Percentiles rank a stretch among this genome's conserved stretches.
Evolutionary conservation across 257 asterid species (phyloP).

Genomic region (Echium plantagineum): DNA sequence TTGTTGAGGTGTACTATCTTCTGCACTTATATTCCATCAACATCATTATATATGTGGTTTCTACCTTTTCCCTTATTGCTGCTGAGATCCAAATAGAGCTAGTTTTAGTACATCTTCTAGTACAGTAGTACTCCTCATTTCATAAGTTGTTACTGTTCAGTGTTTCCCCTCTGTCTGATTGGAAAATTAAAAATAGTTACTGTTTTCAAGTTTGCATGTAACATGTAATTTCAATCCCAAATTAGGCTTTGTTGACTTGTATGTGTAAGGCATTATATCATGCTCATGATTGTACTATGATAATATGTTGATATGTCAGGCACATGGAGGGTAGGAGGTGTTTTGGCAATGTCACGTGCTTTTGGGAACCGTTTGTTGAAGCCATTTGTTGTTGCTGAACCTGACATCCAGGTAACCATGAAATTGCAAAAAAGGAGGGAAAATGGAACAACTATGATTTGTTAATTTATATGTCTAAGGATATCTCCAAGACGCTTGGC

Average conservation of each 20-base stretch:
- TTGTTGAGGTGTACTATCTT: too few species aligned
- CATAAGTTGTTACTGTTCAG: neutral
- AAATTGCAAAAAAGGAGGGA: neutral
- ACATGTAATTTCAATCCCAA: neutral
- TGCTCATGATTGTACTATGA: neutral
- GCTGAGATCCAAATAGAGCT: neutral
- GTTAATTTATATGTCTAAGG: too few species aligned
- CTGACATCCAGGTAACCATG: conserved; percentile 70
- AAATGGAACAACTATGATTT: neutral
- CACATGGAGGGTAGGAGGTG: conserved; percentile 92
- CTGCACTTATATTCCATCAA: too few species aligned
- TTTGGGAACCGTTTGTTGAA: conserved; percentile 82
- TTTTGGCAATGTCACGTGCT: conserved; percentile 90
- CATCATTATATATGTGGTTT: too few species aligned
- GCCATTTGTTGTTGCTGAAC: conserved; percentile 76
- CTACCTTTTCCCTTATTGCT: neutral
- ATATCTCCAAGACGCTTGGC: too few species aligned
- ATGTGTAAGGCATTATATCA: neutral
- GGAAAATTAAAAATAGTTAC: neutral
- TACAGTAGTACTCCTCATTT: neutral
- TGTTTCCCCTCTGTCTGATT: neutral
- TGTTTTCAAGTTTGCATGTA: neutral
- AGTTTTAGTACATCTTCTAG: neutral
- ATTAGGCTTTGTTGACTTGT: neutral
- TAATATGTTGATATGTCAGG: conserved; percentile 27